These are phyloP conservation scores for Pharnaceum exiguum DNA, from an alignment of 148 eudicot species.

Conservation along the genomic window DNA sequence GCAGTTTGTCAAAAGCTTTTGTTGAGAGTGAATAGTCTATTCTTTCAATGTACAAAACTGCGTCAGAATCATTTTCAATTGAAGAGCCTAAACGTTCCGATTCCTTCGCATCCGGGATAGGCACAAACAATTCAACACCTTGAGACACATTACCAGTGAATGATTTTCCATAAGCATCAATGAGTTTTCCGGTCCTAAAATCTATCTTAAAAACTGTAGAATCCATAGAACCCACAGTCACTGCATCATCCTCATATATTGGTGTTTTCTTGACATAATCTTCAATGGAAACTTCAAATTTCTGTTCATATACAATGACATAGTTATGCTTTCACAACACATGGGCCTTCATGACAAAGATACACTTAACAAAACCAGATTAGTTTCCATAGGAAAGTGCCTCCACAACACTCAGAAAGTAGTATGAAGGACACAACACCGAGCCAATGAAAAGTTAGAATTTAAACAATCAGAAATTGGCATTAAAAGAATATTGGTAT, in stretches of 20 bases:
- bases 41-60: conserved; percentile 72
- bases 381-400: too few relatives aligned
- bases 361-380: not conserved
- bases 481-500: too few relatives aligned
- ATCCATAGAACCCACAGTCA: conserved; percentile 74
- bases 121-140: conserved; percentile 7
- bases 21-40: conserved; percentile 69
- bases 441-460: too few relatives aligned
- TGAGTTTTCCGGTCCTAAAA: conserved; percentile 65
- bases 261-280: conserved; percentile 68
- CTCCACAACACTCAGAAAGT: too few relatives aligned
- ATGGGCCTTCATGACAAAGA: not conserved
- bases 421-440: too few relatives aligned
- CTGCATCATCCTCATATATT: conserved; percentile 69
- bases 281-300: conserved; percentile 44
- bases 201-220: conserved; percentile 75
- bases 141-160: conserved; percentile 23
- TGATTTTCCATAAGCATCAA: conserved; percentile 46
- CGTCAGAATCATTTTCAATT: conserved; percentile 33
- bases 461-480: too few relatives aligned
- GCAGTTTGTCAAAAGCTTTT: conserved; percentile 49
- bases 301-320: conserved; percentile 30
- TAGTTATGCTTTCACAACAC: not conserved
- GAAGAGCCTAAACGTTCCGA: conserved; percentile 11
- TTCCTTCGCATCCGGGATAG: conserved; percentile 5